A percentile compares a stretch with the other conserved stretches of the same genome.
These are phyloP conservation scores for Castanea sativa DNA, from an alignment of 306 rosid genomes.

Conservation along the genomic window DNA sequence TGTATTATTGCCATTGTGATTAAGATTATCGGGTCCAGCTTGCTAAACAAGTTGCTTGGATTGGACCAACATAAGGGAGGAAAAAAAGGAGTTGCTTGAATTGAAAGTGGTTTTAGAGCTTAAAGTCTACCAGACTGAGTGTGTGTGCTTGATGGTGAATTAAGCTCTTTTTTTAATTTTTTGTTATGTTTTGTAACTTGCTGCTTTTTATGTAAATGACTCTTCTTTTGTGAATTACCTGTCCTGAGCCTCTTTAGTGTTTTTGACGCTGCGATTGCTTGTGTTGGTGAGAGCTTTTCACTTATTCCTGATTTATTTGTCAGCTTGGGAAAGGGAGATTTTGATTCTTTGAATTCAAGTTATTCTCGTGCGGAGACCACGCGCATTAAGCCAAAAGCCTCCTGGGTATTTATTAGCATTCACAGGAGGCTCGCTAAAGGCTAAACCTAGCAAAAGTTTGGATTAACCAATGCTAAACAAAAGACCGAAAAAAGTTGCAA, in stretches of 20 bases:
- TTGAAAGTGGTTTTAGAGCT: no score
- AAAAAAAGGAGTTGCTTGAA: not conserved
- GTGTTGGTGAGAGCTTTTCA: not conserved
- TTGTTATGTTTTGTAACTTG: not conserved
- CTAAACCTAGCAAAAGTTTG: no score
- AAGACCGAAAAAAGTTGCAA: no score
- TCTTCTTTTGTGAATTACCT: not conserved
- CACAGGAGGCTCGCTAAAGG: no score
- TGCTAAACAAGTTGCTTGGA: slow-evolving; percentile 22
- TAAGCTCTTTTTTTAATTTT: no score
- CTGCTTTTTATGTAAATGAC: slow-evolving; percentile 20
- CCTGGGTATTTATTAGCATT: no score
- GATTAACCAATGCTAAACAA: no score
- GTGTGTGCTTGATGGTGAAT: slow-evolving; percentile 1
- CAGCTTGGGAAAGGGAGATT: no score
- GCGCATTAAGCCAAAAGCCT: no score
- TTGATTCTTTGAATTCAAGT: no score
- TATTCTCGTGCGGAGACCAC: no score
- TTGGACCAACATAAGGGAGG: not conserved
- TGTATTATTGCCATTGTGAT: slow-evolving; percentile 1
- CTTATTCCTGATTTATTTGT: no score
- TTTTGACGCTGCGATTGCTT: not conserved
- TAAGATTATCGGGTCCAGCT: not conserved
- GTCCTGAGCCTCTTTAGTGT: not conserved
- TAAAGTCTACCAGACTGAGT: not conserved